Conservation (phyloP, 176 grass and related monocot species). For the Aegilops bicornis region DNA sequence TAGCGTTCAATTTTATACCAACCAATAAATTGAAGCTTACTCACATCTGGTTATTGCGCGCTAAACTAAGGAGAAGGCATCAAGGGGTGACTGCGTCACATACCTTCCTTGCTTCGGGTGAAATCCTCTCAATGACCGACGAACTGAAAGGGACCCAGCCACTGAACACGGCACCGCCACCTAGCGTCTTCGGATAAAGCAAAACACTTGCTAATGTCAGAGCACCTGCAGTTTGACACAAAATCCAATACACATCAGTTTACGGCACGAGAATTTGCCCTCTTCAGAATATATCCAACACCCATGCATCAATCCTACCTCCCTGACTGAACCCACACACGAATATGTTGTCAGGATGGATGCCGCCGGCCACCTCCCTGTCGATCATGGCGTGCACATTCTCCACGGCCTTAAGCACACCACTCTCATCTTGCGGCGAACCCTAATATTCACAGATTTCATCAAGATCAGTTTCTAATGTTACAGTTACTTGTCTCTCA, state of each 20-base stretch:
- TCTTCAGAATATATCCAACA: background rate
- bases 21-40: background rate
- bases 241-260: background rate
- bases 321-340: slow-evolving; percentile 92
- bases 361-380: slow-evolving; percentile 59
- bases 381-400: slow-evolving; percentile 93
- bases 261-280: background rate
- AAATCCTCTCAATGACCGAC: slow-evolving; percentile 61
- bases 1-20: background rate
- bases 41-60: background rate
- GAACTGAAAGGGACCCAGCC: slow-evolving; percentile 91
- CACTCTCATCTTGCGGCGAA: slow-evolving; percentile 75
- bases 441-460: slow-evolving; percentile 36
- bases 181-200: slow-evolving; percentile 84
- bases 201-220: slow-evolving; percentile 84
- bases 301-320: slow-evolving; percentile 26
- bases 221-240: slow-evolving; percentile 44
- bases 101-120: slow-evolving; percentile 79
- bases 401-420: slow-evolving; percentile 74
- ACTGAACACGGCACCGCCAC: slow-evolving; percentile 78
- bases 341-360: slow-evolving; percentile 80
- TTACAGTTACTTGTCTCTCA: background rate
- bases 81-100: background rate
- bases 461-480: background rate
- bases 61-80: background rate